phyloP scores from a whole-genome alignment of 2,329 filamentous ascomycete genomes.

The Chalara sp. region DNA sequence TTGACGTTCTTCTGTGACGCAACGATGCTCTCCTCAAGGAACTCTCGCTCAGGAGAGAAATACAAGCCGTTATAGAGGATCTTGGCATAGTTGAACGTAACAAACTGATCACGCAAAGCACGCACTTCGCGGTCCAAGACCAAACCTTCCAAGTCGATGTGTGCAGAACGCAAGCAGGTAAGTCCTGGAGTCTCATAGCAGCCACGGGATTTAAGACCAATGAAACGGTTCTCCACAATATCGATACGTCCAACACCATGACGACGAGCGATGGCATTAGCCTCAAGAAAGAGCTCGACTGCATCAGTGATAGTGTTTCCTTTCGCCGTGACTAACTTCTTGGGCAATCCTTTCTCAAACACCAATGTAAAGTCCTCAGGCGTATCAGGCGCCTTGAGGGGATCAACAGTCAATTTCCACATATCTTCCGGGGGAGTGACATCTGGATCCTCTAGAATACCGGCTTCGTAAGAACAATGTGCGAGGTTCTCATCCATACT shows the following conservation, averaged over 20 bases:
- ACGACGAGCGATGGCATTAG: constrained; percentile 64
- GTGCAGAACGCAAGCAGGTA: constrained; percentile 26
- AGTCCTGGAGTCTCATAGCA: constrained; percentile 58
- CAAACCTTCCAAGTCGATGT: constrained; percentile 56
- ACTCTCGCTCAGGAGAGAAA: constrained; percentile 67
- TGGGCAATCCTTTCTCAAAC: constrained; percentile 70
- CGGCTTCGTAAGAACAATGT: constrained; percentile 75
- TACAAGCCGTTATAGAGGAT: constrained; percentile 52
- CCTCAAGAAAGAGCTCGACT: constrained; percentile 64
- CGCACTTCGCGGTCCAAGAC: constrained; percentile 63
- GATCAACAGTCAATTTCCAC: constrained; percentile 71
- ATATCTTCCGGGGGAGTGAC: constrained; percentile 67
- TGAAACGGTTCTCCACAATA: constrained; percentile 77
- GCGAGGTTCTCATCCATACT: constrained; percentile 64
- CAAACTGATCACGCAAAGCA: constrained; percentile 63
- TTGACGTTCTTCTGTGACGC: constrained; percentile 56
- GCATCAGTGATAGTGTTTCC: constrained; percentile 59
- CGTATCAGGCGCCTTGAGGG: constrained; percentile 61
- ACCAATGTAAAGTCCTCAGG: constrained; percentile 64
- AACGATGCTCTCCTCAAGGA: constrained; percentile 58
- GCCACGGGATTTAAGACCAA: constrained; percentile 72
- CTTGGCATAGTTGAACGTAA: constrained; percentile 57
- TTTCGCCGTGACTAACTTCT: constrained; percentile 50
- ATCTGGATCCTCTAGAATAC: constrained; percentile 61
- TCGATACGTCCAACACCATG: constrained; percentile 76